Base-by-base conservation (phyloP, 176 grass and related monocot genomes). In the Aegilops umbellulata region DNA sequence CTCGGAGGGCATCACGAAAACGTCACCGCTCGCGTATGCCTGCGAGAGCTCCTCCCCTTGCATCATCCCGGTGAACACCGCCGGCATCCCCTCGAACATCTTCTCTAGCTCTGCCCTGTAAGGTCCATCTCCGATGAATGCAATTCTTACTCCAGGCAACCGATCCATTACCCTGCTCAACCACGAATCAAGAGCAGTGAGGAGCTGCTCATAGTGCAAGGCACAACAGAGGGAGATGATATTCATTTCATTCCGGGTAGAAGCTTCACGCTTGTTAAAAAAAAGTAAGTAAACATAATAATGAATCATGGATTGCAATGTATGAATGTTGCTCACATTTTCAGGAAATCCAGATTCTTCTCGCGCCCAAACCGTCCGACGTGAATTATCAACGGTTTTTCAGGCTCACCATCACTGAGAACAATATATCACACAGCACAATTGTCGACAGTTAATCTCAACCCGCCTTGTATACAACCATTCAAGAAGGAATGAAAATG, bases 1-100 rank as follows among this genome's bases (percentile, higher is more conserved):
- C 44, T 98, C 97, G 0, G 97, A 98, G 1, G 97, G 97, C 97
- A 98, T 98, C 86, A 98, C 60, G 46, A 98, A 98, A 6, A 96
- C 76, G 15, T 98, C 94, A 0, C 97, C 94, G 2, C 94, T 88
- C 1, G 97, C 94, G 2, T 98, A 98, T 1, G 94, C 94, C 30
- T 89, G 93, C 1, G 97, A 96, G 44, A 98, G 93, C 67, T 96
- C 94, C 46, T 92, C 97, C 0, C 92, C 96, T 72, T 98, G 94
- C 53, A 98, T 79, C 87, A 95, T 98, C 69, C 94, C 97, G 0
- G 97, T 96, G 92, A 98, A 98, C 60, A 98, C 94, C 19, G 39
- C 87, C 1, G 92, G 86, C 92, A 94, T 86, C 14, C 92, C 97
- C 38, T 80, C 67, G 38, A 98, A 98, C 90, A 98, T 90, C 90